phyloP scores from a whole-genome alignment of 371 early-diverging fungal genomes.

The Basidiobolus meristosporus region DNA sequence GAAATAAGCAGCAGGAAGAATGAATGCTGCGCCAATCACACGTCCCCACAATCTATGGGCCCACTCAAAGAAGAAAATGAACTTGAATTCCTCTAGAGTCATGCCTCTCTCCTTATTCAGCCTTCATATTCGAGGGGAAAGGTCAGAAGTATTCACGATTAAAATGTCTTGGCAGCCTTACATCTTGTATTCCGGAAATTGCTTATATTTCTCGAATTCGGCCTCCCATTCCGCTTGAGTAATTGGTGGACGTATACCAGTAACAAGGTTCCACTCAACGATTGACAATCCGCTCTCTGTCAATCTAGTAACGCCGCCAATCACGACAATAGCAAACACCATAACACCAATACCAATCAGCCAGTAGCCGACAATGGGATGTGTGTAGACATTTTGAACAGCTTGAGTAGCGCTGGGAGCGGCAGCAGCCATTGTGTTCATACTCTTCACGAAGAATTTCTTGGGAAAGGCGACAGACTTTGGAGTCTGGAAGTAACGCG shows the following conservation, averaged over 20 bases:
- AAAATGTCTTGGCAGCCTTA: no score
- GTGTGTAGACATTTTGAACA: conserved; percentile 1
- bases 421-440: no score
- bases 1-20: conserved; percentile 77
- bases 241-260: conserved; percentile 79
- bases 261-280: conserved; percentile 89
- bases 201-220: conserved; percentile 94
- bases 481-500: no score
- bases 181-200: conserved; percentile 89
- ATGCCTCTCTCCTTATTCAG: conserved; percentile 58
- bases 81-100: conserved; percentile 81
- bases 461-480: no score
- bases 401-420: no score
- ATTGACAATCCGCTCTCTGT: conserved; percentile 94
- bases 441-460: no score
- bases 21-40: conserved; percentile 72
- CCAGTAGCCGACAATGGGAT: conserved; percentile 75
- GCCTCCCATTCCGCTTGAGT: conserved; percentile 71
- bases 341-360: conserved; percentile 68
- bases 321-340: conserved; percentile 82
- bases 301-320: conserved; percentile 89
- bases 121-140: conserved; percentile 15
- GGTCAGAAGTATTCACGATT: no score
- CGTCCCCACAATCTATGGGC: conserved; percentile 87
- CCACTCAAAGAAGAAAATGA: conserved; percentile 94